These are phyloP conservation scores for Phytophthora hybrid DNA, from an alignment of 352 stramenopile species.

Conservation along the genomic window DNA sequence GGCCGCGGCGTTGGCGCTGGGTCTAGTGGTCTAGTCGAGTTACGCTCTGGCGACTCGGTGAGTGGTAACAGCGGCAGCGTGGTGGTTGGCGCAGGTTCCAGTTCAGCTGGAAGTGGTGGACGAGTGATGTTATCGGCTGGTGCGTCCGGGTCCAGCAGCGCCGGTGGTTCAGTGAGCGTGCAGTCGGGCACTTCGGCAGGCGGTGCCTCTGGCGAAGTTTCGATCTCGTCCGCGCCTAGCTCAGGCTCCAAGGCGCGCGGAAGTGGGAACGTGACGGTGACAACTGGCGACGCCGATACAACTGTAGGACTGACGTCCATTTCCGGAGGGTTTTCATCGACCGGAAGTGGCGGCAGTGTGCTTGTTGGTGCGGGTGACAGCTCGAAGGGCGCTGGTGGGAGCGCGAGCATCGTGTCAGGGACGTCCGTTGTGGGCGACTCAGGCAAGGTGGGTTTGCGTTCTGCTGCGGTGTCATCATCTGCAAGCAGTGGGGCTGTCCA, in stretches of 20 bases:
- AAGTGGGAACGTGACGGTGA: slow-evolving; percentile 12
- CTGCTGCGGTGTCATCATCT: slow-evolving; percentile 14
- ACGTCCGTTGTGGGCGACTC: slow-evolving; percentile 10
- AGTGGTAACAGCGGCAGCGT: slow-evolving; percentile 15
- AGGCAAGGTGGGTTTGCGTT: slow-evolving; percentile 15
- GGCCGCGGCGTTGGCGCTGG: slow-evolving; percentile 6
- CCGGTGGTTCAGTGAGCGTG: slow-evolving; percentile 16
- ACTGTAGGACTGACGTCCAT: slow-evolving; percentile 14
- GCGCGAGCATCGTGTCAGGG: slow-evolving; percentile 18
- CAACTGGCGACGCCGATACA: slow-evolving; percentile 14
- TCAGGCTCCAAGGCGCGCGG: slow-evolving; percentile 12
- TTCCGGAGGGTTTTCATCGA: slow-evolving; percentile 15
- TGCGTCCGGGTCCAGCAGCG: slow-evolving; percentile 2
- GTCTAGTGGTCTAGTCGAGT: slow-evolving; percentile 10
- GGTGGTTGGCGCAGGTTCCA: slow-evolving; percentile 10
- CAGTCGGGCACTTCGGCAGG: slow-evolving; percentile 11
- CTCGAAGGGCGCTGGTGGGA: slow-evolving; percentile 8
- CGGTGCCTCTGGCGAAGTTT: slow-evolving; percentile 12
- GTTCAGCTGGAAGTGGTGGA: slow-evolving; percentile 14
- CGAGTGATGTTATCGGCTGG: slow-evolving; percentile 11
- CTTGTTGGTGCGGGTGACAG: slow-evolving; percentile 10
- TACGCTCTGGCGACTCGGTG: slow-evolving; percentile 14
- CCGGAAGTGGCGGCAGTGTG: slow-evolving; percentile 5
- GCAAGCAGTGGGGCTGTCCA: slow-evolving; percentile 21
- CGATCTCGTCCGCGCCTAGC: slow-evolving; percentile 12